phyloP scores from a whole-genome alignment of 495 filamentous ascomycete species.

The Hypoxylon subgilvum region DNA sequence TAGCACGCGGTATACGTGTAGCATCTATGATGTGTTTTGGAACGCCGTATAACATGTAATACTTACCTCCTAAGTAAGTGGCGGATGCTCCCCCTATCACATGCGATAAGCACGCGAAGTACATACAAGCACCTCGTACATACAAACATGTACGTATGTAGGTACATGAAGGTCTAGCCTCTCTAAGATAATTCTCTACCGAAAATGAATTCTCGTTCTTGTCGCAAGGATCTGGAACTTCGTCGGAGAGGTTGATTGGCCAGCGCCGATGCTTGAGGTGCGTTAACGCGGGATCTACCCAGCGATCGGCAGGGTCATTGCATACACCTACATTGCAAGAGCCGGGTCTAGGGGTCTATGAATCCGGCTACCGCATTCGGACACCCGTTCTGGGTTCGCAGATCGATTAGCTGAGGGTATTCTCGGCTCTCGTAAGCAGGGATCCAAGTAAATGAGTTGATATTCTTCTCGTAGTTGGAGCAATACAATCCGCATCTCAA shows the following conservation, averaged over 20 bases:
- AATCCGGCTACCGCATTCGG: conserved; percentile 29
- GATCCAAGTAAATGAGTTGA: not conserved
- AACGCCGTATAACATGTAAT: too few relatives aligned
- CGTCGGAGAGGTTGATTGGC: conserved; percentile 15
- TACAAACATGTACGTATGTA: not conserved
- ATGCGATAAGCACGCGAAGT: not conserved
- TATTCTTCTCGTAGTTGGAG: not conserved
- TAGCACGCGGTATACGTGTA: not conserved
- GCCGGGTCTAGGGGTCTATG: conserved; percentile 10
- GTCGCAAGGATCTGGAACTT: conserved; percentile 12
- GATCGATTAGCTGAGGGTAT: conserved; percentile 7
- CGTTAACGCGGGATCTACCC: conserved; percentile 16
- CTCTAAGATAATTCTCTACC: not conserved
- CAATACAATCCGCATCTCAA: conserved; percentile 20
- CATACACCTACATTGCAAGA: conserved; percentile 15
- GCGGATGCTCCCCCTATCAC: not conserved
- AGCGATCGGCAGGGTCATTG: conserved; percentile 26
- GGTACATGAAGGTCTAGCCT: conserved; percentile 13
- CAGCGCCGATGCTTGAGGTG: conserved; percentile 2
- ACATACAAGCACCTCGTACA: too few relatives aligned
- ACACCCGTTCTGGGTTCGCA: conserved; percentile 3
- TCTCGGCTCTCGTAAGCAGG: conserved; percentile 1
- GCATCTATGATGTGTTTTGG: not conserved
- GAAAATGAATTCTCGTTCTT: not conserved
- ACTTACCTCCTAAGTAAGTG: too few relatives aligned